Percentiles rank a stretch among this genome's conserved stretches.
These are phyloP conservation scores for Phytophthora pinifolia DNA, from an alignment of 352 stramenopile genomes.

Conservation along the genomic window DNA sequence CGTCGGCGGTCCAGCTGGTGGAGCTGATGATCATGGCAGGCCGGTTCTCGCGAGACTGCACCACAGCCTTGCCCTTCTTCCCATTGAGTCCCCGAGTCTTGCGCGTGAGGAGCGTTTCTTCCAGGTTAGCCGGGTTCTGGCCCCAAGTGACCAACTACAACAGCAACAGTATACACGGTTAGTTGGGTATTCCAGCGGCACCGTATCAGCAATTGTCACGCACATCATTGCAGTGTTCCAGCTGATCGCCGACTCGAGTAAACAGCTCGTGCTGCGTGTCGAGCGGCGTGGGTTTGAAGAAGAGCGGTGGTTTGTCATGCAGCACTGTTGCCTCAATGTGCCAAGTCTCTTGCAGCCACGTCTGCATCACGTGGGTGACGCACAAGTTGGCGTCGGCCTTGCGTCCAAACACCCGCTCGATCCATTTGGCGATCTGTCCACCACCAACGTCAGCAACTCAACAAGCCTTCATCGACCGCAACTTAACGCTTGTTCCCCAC, in stretches of 20 bases:
- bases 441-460: background rate
- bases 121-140: constrained; percentile 21
- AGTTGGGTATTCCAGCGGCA: background rate
- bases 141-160: constrained; percentile 42
- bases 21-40: constrained; percentile 90
- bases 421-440: constrained; percentile 70
- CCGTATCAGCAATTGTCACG: constrained; percentile 8
- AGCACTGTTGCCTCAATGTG: constrained; percentile 86
- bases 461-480: background rate
- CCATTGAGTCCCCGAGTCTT: constrained; percentile 27
- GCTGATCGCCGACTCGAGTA: constrained; percentile 63
- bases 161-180: constrained; percentile 2
- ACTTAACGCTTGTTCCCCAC: constrained; percentile 19
- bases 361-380: constrained; percentile 96
- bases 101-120: constrained; percentile 70
- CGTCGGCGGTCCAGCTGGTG: constrained; percentile 98
- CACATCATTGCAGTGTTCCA: constrained; percentile 77
- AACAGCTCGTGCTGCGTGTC: constrained; percentile 92
- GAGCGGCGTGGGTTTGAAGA: constrained; percentile 90
- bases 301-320: constrained; percentile 94
- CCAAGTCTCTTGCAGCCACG: constrained; percentile 92
- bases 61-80: constrained; percentile 25
- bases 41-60: constrained; percentile 49
- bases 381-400: constrained; percentile 95
- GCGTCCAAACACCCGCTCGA: constrained; percentile 89